Conservation (phyloP, 352 stramenopile genomes). For the Thraustochytrium striatum region DNA sequence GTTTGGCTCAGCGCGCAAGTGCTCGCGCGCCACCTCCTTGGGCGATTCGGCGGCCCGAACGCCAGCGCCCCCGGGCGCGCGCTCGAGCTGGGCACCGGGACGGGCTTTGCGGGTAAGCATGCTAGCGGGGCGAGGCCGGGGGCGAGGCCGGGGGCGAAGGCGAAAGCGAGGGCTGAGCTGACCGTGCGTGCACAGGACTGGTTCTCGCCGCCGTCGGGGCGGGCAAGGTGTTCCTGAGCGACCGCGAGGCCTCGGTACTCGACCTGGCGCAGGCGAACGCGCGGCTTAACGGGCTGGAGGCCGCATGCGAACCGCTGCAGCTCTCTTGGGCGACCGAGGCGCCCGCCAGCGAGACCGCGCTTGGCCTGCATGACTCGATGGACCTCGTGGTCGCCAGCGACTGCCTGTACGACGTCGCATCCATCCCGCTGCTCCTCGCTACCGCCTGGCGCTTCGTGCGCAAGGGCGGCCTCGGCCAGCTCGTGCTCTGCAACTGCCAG, state of each 20-base stretch:
- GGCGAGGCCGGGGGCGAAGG: too few relatives aligned
- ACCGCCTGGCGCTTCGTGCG: neutral
- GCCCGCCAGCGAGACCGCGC: too few relatives aligned
- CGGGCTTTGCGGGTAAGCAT: neutral
- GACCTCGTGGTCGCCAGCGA: neutral
- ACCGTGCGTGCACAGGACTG: too few relatives aligned
- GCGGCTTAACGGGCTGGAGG: neutral
- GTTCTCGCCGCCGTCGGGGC: constrained; percentile 2
- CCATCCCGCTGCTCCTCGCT: neutral
- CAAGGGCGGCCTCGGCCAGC: neutral
- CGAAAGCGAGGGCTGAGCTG: too few relatives aligned
- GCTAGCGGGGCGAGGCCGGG: too few relatives aligned
- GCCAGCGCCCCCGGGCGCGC: neutral
- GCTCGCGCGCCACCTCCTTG: neutral
- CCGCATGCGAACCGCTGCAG: too few relatives aligned
- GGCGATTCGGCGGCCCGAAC: neutral
- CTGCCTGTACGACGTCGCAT: neutral
- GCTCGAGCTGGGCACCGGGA: constrained; percentile 23
- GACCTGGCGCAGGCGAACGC: constrained; percentile 7
- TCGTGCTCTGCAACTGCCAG: neutral
- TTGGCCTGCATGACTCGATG: too few relatives aligned
- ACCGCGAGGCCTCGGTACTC: neutral
- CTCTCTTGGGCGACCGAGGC: too few relatives aligned
- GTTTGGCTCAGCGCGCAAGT: constrained; percentile 29
- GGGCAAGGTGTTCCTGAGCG: neutral